Conservation (phyloP, 805 yeast genomes). For the Kluyveromyces siamensis region DNA sequence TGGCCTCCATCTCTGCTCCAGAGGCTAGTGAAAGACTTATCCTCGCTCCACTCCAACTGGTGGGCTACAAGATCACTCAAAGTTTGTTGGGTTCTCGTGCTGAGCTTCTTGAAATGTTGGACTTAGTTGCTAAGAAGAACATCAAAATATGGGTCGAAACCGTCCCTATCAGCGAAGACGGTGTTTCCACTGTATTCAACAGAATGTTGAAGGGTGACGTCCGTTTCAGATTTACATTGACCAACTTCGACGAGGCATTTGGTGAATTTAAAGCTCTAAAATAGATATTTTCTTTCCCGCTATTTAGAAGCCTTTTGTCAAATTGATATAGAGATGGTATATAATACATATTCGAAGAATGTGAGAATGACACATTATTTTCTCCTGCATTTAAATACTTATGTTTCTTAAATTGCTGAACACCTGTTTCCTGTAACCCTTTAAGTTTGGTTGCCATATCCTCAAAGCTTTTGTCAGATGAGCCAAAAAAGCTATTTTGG, state of each 20-base stretch:
- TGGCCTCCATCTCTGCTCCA: conserved; percentile 23
- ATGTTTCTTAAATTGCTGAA: too few relatives aligned
- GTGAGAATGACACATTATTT: too few relatives aligned
- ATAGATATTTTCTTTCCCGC: background rate
- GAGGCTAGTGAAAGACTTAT: conserved; percentile 8
- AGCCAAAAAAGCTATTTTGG: background rate
- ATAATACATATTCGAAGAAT: too few relatives aligned
- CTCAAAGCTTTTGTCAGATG: background rate
- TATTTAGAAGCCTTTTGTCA: too few relatives aligned
- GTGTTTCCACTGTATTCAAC: conserved; percentile 36
- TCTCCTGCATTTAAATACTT: background rate
- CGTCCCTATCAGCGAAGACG: conserved; percentile 37
- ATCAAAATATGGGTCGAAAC: conserved; percentile 46
- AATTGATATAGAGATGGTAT: too few relatives aligned
- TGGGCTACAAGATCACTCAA: conserved; percentile 23
- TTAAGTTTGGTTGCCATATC: background rate
- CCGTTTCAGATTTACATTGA: conserved; percentile 45
- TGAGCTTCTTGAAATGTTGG: conserved; percentile 40
- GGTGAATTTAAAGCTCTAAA: conserved; percentile 1
- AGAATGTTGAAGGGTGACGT: conserved; percentile 43
- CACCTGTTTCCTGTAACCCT: background rate
- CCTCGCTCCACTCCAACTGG: conserved; percentile 10
- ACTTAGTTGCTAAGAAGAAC: conserved; percentile 38
- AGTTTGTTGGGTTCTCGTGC: conserved; percentile 36
- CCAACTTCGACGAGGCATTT: conserved; percentile 35